phyloP scores from a whole-genome alignment of 441 rosid species.

The Capsella rubella region DNA sequence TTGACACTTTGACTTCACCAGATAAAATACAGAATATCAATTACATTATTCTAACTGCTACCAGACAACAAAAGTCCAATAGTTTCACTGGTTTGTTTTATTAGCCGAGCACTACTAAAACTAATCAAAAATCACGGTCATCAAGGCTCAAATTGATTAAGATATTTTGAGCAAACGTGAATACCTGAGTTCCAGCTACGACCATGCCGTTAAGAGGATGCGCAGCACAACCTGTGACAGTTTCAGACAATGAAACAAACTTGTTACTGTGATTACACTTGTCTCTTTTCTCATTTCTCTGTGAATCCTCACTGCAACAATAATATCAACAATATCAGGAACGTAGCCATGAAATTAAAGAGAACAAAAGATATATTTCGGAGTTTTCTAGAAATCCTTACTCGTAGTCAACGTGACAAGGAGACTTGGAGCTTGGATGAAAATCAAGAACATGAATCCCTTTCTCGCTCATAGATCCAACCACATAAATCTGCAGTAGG shows the following conservation, averaged over 20 bases:
- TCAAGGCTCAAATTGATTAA: not conserved
- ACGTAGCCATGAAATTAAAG: constrained; percentile 10
- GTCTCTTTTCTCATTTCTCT: constrained; percentile 41
- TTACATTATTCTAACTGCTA: constrained; percentile 23
- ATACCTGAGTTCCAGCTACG: constrained; percentile 92
- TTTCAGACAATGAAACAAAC: constrained; percentile 76
- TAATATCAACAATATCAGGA: constrained; percentile 8
- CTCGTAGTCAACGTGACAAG: constrained; percentile 87
- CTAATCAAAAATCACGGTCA: constrained; percentile 11
- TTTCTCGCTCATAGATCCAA: constrained; percentile 71
- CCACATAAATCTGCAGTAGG: constrained; percentile 70
- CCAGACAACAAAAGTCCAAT: constrained; percentile 23
- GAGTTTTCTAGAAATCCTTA: constrained; percentile 44
- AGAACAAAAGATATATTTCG: not conserved
- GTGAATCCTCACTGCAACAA: constrained; percentile 54
- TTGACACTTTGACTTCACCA: not conserved
- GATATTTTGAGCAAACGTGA: constrained; percentile 24
- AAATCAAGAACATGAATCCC: constrained; percentile 75
- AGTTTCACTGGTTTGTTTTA: constrained; percentile 10
- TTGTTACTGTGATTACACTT: constrained; percentile 57
- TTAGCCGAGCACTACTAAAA: not conserved
- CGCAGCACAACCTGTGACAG: constrained; percentile 69
- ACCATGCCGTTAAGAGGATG: constrained; percentile 82
- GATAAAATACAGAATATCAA: constrained; percentile 14
- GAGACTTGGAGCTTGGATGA: constrained; percentile 77